Conservation (phyloP, 495 filamentous ascomycete genomes). For the Aspergillus heteromorphus region DNA sequence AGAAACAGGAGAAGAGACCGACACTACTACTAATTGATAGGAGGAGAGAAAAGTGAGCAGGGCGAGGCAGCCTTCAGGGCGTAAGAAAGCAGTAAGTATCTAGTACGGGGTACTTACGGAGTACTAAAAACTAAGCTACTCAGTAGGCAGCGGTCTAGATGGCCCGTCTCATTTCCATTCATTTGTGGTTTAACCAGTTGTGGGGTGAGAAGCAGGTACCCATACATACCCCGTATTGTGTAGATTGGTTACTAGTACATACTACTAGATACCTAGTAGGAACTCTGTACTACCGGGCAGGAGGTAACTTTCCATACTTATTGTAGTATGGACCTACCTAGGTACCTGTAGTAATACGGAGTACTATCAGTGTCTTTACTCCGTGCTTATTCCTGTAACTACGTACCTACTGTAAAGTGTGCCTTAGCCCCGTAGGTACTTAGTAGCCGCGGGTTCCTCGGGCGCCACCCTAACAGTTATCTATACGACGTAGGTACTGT, state of each 20-base stretch:
- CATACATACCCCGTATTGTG: too few relatives aligned
- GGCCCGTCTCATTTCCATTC: slow-evolving; percentile 9
- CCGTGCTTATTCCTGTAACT: too few relatives aligned
- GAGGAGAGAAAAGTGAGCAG: slow-evolving; percentile 2
- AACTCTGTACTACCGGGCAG: too few relatives aligned
- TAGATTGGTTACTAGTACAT: neutral
- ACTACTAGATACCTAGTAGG: neutral
- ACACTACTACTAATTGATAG: neutral
- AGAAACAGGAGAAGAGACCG: neutral
- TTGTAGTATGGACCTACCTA: too few relatives aligned
- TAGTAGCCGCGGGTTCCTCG: too few relatives aligned
- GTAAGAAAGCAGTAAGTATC: neutral
- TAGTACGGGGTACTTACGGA: neutral
- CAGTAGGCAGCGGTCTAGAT: slow-evolving; percentile 17
- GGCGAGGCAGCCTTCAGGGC: neutral
- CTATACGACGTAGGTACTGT: too few relatives aligned
- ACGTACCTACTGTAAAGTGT: too few relatives aligned
- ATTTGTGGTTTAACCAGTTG: slow-evolving; percentile 4
- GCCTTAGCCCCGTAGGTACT: too few relatives aligned
- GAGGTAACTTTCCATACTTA: too few relatives aligned
- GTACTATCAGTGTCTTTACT: too few relatives aligned
- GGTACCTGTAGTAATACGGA: too few relatives aligned
- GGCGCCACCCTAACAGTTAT: too few relatives aligned
- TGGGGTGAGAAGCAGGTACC: slow-evolving; percentile 8
- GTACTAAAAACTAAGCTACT: slow-evolving; percentile 3